Base-by-base conservation (phyloP, 2,329 filamentous ascomycete species). In the Chaetoscypha palmicola region DNA sequence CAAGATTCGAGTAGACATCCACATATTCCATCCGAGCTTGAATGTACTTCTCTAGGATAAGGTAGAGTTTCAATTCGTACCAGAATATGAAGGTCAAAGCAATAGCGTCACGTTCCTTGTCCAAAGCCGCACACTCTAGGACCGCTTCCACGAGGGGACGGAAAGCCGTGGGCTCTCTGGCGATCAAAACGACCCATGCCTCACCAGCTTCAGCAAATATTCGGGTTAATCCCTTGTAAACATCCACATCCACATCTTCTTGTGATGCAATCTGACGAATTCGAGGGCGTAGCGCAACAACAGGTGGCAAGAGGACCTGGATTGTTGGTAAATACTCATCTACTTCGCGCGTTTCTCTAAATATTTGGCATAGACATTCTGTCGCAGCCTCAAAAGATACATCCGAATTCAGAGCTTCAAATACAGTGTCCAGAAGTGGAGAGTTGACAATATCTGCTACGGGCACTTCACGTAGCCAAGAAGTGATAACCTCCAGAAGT, bases 11-110 rank as follows among this genome's bases (percentile, higher is more conserved):
- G 65, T 88, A 98, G 36, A 96, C 70, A 53, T 94, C 86, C 26
- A 86, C 73, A 43, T 88, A 77, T 56, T 85, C 75, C 51, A 88
- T 65, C 40, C 90, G 80, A 31, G 90, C 85, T 57, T 89, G 77
- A 40, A 86, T 85, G 62, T 96, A 98, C 54, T 83, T 83, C 26
- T 97, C 91, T 41, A 98, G 67, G 1, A 90, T 89, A 37, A 98
- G 73, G 62, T 94, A 96, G 63, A 96, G 89, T 71, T 98, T 98
- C 36, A 98, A 75, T 62, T 98, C 92, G 62, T 94, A 97, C 92
- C 92, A 98, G 68, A 98, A 97, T 54, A 80, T 81, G 66, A 98
- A 98, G 0, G 94, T 98, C 58, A 92, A 81, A 42, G 88, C 86
- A 51, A 98, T 89, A 3, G 90, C 88, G 54, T 98, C 92, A 49